A percentile compares a stretch with the other conserved stretches of the same genome.
Conservation (phyloP, 129 eudicot species). For the Helichrysum umbraculigerum region DNA sequence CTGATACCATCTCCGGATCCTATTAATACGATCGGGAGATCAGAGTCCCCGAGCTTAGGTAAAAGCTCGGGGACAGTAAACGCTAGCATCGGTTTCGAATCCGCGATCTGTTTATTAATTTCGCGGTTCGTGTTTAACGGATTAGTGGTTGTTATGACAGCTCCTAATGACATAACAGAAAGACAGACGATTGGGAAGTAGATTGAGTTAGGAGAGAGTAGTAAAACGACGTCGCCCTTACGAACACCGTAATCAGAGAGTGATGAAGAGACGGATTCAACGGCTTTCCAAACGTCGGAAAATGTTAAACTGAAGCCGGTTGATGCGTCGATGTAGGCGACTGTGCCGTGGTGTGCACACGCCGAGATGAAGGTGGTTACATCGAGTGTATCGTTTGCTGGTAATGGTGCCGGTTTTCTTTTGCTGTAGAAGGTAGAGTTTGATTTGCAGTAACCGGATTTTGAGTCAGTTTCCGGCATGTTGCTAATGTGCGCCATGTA, state of each 20-base stretch:
- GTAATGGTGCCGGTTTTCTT: slow-evolving; percentile 63
- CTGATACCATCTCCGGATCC: neutral
- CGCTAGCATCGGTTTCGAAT: slow-evolving; percentile 77
- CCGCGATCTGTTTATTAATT: slow-evolving; percentile 73
- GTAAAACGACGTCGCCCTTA: slow-evolving; percentile 76
- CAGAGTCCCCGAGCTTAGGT: slow-evolving; percentile 52
- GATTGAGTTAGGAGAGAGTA: slow-evolving; percentile 87
- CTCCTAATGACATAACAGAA: slow-evolving; percentile 89
- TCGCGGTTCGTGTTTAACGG: slow-evolving; percentile 75
- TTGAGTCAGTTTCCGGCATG: slow-evolving; percentile 40
- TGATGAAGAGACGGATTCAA: slow-evolving; percentile 63
- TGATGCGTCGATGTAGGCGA: slow-evolving; percentile 91
- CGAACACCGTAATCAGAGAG: slow-evolving; percentile 62
- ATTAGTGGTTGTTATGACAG: slow-evolving; percentile 85
- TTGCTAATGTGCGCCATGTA: slow-evolving; percentile 33
- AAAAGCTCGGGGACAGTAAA: slow-evolving; percentile 61
- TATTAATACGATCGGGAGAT: slow-evolving; percentile 61
- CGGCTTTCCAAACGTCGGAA: slow-evolving; percentile 68
- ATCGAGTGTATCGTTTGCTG: slow-evolving; percentile 52
- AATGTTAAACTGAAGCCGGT: slow-evolving; percentile 67
- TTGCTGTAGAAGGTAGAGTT: slow-evolving; percentile 87
- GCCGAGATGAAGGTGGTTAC: slow-evolving; percentile 94
- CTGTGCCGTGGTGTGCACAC: slow-evolving; percentile 66
- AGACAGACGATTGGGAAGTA: slow-evolving; percentile 87
- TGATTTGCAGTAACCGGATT: slow-evolving; percentile 63